Evolutionary conservation across 305 asterid species (phyloP), one percentile per base, ranked within the genome.

Genomic region (Salvia sclarea): DNA sequence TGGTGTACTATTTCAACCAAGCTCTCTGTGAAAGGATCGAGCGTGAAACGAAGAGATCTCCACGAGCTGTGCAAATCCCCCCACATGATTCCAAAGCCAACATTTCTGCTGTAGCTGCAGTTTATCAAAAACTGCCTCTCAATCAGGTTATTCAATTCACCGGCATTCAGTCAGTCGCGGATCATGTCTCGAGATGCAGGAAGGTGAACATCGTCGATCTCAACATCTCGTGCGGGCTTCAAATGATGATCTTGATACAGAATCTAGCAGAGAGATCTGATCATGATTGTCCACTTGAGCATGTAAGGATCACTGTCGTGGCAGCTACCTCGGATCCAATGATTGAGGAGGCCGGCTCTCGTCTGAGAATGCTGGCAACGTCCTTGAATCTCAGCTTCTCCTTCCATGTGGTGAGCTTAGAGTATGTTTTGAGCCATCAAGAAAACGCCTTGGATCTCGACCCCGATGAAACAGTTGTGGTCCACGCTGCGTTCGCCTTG

Each of bases 1-100:
- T 74, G 53, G 74, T 67, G 55, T 31, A 43, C 66, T 16, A 72
- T 33, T 82, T 80, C 49, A 6, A 77, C 1, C 75, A 74, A 37
- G 90, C 87, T 56, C 81, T 82, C 11, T 24, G 62, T 9, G 80
- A 78, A 55, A 79, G 48, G 50, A 47, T 59, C 4, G 81, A 80
- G 20, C 61, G 50, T 3, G 78, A 68, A 67, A 53, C 50, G 0
- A 76, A 73, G 31, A 22, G 18, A 24, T 2, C 11, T 14, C 5
- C 33, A 43, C 35, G n/a, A 43, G 1, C 54, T 40, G 4, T 41
- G 41, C 40, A 1, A 33, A 43, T 3, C 35, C 17, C 31, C 37
- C 8, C 55, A 45, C 2, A n/a, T 3, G 37, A 61, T 4, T 13
- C 56, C 12, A 5, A 20, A 4, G 0, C 52, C 50, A 50, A 48